Evolutionary conservation across 2,329 filamentous ascomycete genomes (phyloP).

Genomic region (Colletotrichum sp.): DNA sequence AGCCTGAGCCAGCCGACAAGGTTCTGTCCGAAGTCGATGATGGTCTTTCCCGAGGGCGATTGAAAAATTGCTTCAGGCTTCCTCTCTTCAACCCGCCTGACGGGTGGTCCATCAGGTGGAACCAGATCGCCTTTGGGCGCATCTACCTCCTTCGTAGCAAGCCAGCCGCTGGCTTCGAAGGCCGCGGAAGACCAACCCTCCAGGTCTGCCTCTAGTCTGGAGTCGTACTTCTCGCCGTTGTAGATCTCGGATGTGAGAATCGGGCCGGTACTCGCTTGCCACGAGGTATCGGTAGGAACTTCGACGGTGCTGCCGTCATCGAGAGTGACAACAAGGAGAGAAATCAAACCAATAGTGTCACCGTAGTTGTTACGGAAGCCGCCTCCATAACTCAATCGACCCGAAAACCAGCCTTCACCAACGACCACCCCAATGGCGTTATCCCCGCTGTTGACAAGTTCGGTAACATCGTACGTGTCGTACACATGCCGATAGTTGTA

Average conservation of each 20-base stretch:
- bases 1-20: slow-evolving; percentile 55
- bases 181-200: slow-evolving; percentile 28
- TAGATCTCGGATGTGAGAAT: slow-evolving; percentile 49
- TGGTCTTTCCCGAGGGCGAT: slow-evolving; percentile 44
- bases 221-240: slow-evolving; percentile 57
- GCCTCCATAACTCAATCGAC: slow-evolving; percentile 36
- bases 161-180: slow-evolving; percentile 32
- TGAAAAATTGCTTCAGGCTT: slow-evolving; percentile 33
- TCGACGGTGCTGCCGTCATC: slow-evolving; percentile 30
- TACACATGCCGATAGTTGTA: slow-evolving; percentile 58
- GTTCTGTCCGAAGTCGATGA: slow-evolving; percentile 64
- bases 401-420: slow-evolving; percentile 55
- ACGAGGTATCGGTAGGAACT: slow-evolving; percentile 41
- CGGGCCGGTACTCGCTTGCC: slow-evolving; percentile 37
- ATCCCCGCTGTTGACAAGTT: slow-evolving; percentile 39
- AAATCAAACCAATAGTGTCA: slow-evolving; percentile 40
- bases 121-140: slow-evolving; percentile 37
- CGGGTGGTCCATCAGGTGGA: slow-evolving; percentile 47
- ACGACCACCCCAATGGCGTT: slow-evolving; percentile 43
- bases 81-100: slow-evolving; percentile 38
- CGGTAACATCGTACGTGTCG: slow-evolving; percentile 56
- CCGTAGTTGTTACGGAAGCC: slow-evolving; percentile 41
- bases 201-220: slow-evolving; percentile 31
- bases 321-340: slow-evolving; percentile 39
- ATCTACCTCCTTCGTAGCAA: slow-evolving; percentile 30